Evolutionary conservation across 2,329 filamentous ascomycete species (phyloP), one percentile per base, ranked within the genome.

Genomic region (Neonectria punicea): DNA sequence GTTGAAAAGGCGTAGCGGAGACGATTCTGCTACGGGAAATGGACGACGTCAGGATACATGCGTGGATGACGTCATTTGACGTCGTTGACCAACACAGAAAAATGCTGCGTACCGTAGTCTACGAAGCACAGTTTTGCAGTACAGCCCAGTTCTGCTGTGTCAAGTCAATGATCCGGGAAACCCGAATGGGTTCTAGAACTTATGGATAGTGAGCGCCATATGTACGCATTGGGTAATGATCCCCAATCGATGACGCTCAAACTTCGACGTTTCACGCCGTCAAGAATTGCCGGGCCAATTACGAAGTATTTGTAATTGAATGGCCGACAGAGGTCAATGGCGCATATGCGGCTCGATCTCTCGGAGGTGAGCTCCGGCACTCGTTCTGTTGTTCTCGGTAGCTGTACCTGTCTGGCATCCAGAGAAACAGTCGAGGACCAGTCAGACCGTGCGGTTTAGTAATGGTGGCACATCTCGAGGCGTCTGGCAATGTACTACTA

Each of bases 401-500:
- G 39, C 39, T n/a, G 7, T 41, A 41, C 39, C 2, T 22, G n/a
- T 41, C n/a, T 36, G 7, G 39, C 2, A 9, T 41, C 16, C 18
- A 2, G 8, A 10, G n/a, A 9, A 18, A 43, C 9, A 4, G 10
- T 20, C 3, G 6, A 2, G 8, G n/a, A 43, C 16, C 39, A 18
- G n/a, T 43, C 2, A 20, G n/a, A 43, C 10, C 7, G 39, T 43
- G 39, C n/a, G n/a, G 8, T 43, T 43, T 43, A 43, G 39, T 18
- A 9, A 20, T 3, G 39, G 7, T 20, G n/a, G 39, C 4, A 39
- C 36, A 8, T 53, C 32, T 30, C 6, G 34, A 18, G 7, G 32
- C 20, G 30, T 8, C 9, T 36, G 30, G 25, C 32, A n/a, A 54
- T 25, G 30, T 14, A 54, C 65, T 64, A 66, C 69, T 69, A 61